Percentiles rank a stretch among this genome's conserved stretches.
These are phyloP conservation scores for Alternaria sp. DNA, from an alignment of 2,329 filamentous ascomycete genomes.

Conservation along the genomic window DNA sequence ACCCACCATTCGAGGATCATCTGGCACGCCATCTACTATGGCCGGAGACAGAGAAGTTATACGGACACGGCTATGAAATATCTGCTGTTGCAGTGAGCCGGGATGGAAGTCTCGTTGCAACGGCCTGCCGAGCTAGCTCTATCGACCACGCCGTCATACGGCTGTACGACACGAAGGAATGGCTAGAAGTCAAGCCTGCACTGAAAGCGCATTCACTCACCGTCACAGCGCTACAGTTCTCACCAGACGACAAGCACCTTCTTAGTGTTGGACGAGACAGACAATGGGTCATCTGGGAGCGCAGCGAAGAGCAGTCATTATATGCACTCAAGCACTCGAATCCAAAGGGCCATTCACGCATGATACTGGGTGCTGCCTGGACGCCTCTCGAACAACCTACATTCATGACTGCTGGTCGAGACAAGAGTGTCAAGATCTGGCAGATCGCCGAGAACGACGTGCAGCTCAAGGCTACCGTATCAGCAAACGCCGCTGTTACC, in stretches of 20 bases:
- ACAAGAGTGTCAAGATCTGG: conserved; percentile 78
- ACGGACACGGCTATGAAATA: conserved; percentile 97
- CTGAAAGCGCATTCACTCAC: conserved; percentile 87
- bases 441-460: conserved; percentile 34
- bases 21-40: conserved; percentile 89
- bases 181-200: conserved; percentile 86
- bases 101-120: conserved; percentile 79
- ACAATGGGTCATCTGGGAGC: conserved; percentile 84
- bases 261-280: conserved; percentile 90
- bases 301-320: conserved; percentile 44
- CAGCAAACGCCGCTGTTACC: conserved; percentile 35
- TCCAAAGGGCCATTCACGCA: conserved; percentile 84
- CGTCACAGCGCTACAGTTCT: conserved; percentile 82
- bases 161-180: conserved; percentile 83
- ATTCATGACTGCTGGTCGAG: conserved; percentile 89
- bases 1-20: conserved; percentile 88
- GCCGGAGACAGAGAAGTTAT: conserved; percentile 95
- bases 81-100: conserved; percentile 81
- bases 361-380: conserved; percentile 92
- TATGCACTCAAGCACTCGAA: conserved; percentile 71
- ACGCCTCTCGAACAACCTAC: conserved; percentile 54
- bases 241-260: conserved; percentile 72
- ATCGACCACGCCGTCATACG: conserved; percentile 94
- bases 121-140: conserved; percentile 90
- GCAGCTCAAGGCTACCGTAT: conserved; percentile 30